phyloP scores from a whole-genome alignment of 139 green algal species.

The Chlamydomonas applanata region DNA sequence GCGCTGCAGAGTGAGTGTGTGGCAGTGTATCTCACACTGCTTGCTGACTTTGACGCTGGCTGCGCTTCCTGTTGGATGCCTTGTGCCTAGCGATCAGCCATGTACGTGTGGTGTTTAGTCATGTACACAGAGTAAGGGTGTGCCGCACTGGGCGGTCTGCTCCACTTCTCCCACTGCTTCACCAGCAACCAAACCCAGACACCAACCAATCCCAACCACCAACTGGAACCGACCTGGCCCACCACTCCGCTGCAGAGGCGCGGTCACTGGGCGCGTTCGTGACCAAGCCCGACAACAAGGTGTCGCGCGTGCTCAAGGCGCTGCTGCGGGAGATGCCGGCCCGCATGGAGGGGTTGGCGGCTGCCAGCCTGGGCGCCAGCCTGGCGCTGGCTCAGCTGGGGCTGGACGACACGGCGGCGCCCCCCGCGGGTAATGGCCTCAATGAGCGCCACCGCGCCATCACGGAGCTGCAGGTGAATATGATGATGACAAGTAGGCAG shows the following conservation, averaged over 20 bases:
- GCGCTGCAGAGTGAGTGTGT: constrained; percentile 35
- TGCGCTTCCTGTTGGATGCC: too few relatives aligned
- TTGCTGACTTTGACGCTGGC: too few relatives aligned
- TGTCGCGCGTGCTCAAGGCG: constrained; percentile 48
- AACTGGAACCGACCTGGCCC: background rate
- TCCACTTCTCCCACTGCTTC: too few relatives aligned
- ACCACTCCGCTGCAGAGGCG: constrained; percentile 44
- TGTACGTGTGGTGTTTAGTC: too few relatives aligned
- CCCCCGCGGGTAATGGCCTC: constrained; percentile 12
- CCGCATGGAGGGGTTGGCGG: constrained; percentile 15
- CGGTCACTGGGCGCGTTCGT: constrained; percentile 39
- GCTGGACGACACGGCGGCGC: background rate
- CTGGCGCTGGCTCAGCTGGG: constrained; percentile 15
- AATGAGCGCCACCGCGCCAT: constrained; percentile 41
- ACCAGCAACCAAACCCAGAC: background rate
- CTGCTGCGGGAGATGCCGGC: constrained; percentile 49
- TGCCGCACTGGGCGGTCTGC: too few relatives aligned
- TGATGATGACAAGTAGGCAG: background rate
- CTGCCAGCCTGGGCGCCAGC: constrained; percentile 28
- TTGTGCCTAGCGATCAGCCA: too few relatives aligned
- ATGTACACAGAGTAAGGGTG: too few relatives aligned
- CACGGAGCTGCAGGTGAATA: constrained; percentile 40
- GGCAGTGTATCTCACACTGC: too few relatives aligned
- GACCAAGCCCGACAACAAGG: constrained; percentile 58
- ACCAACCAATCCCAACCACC: background rate